These are phyloP conservation scores for Dimocarpus longan DNA, from an alignment of 345 rosid genomes.

Conservation along the genomic window DNA sequence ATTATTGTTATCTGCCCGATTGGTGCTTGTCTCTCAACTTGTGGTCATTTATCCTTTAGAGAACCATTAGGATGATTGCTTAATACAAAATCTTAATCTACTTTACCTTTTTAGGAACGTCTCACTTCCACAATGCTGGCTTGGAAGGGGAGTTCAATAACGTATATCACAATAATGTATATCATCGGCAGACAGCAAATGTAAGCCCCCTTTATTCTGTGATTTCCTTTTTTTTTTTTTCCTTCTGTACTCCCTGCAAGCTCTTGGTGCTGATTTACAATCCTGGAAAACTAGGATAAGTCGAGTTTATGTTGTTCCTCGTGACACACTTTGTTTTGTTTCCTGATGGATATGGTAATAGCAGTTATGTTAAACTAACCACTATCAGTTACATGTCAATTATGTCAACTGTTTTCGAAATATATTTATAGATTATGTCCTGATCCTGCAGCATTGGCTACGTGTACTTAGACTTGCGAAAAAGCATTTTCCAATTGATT, in stretches of 20 bases:
- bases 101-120: slow-evolving; percentile 46
- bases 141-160: slow-evolving; percentile 43
- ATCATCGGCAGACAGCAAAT: slow-evolving; percentile 43
- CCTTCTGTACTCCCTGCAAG: neutral
- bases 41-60: neutral
- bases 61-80: neutral
- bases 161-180: slow-evolving; percentile 29
- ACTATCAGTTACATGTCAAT: neutral
- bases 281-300: neutral
- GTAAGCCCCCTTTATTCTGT: slow-evolving; percentile 36
- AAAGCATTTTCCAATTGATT: neutral
- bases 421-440: neutral
- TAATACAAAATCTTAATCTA: slow-evolving; percentile 26
- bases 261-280: neutral
- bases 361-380: neutral
- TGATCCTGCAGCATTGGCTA: neutral
- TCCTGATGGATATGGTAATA: neutral
- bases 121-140: slow-evolving; percentile 39
- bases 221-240: neutral
- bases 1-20: neutral
- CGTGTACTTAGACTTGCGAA: neutral
- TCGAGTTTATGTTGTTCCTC: neutral
- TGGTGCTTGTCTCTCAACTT: neutral
- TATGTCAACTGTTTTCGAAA: neutral
- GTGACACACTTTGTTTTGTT: slow-evolving; percentile 5